These are phyloP conservation scores for Debaryomyces singareniensis DNA, from an alignment of 1,139 yeast species.

Conservation along the genomic window DNA sequence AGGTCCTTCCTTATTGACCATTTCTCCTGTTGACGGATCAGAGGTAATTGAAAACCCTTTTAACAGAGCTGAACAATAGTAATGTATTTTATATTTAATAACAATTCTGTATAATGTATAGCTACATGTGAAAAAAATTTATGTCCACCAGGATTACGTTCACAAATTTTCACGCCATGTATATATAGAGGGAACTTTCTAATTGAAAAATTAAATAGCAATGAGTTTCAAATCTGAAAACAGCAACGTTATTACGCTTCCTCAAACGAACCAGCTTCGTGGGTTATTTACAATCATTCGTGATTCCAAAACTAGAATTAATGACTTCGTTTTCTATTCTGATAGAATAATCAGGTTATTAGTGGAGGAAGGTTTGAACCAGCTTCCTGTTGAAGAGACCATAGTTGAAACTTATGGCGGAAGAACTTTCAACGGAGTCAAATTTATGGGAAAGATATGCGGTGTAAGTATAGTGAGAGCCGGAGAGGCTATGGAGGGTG, in stretches of 20 bases:
- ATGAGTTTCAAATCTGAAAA: too few species aligned
- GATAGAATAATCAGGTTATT: constrained; percentile 88
- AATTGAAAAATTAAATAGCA: too few species aligned
- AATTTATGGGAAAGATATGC: constrained; percentile 85
- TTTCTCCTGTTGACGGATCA: constrained; percentile 81
- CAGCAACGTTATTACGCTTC: constrained; percentile 62
- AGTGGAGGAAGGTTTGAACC: constrained; percentile 93
- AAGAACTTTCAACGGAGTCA: constrained; percentile 67
- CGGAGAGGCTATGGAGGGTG: constrained; percentile 98
- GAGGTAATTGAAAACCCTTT: constrained; percentile 75
- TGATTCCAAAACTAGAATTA: constrained; percentile 68
- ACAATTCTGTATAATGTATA: too few species aligned
- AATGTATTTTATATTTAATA: neutral
- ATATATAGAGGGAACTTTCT: too few species aligned
- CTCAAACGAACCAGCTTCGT: constrained; percentile 82
- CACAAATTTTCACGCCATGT: too few species aligned
- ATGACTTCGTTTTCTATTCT: constrained; percentile 91
- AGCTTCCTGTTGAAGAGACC: constrained; percentile 71
- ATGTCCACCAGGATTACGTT: neutral
- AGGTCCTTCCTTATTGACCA: constrained; percentile 75
- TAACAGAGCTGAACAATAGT: constrained; percentile 10
- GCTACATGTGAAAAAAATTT: neutral
- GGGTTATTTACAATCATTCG: constrained; percentile 90
- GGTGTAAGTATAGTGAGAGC: constrained; percentile 98
- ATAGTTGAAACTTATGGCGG: constrained; percentile 74